Conservation (phyloP, 75 land plant species). For the Picea sitchensis region DNA sequence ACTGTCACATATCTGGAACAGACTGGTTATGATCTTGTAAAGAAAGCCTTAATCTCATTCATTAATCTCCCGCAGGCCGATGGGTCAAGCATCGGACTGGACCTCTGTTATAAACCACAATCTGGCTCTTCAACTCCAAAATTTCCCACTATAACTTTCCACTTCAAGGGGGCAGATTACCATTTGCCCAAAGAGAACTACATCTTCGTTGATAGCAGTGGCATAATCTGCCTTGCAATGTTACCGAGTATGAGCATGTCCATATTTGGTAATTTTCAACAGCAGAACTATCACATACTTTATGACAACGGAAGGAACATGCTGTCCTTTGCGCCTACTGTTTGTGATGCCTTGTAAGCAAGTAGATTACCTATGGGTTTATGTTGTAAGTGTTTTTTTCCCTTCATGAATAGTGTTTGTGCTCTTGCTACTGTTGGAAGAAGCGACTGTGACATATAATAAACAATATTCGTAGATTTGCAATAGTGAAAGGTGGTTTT, state of each 20-base stretch:
- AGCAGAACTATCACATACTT: slow-evolving; percentile 53
- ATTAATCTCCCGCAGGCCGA: slow-evolving; percentile 23
- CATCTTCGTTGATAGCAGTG: slow-evolving; percentile 17
- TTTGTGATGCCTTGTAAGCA: slow-evolving; percentile 1
- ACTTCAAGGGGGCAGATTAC: slow-evolving; percentile 43
- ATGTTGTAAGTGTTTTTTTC: no score
- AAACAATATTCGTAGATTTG: no score
- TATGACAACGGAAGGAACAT: slow-evolving; percentile 34
- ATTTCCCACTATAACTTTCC: slow-evolving; percentile 26
- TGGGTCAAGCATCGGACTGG: slow-evolving; percentile 27
- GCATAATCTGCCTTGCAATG: slow-evolving; percentile 43
- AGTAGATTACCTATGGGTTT: no score
- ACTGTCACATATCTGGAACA: slow-evolving; percentile 47
- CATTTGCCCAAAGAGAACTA: slow-evolving; percentile 40
- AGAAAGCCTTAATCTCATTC: slow-evolving; percentile 19
- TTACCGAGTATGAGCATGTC: slow-evolving; percentile 12
- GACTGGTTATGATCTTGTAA: slow-evolving; percentile 22
- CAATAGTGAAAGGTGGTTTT: no score
- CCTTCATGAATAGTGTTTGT: no score
- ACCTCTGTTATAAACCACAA: slow-evolving; percentile 42
- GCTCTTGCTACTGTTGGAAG: no score
- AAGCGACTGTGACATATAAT: no score
- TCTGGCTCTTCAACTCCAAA: not conserved
- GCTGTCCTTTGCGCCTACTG: slow-evolving; percentile 15
- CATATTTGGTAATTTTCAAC: slow-evolving; percentile 60